These are phyloP conservation scores for Lasiodiplodia theobromae DNA, from an alignment of 2,329 filamentous ascomycete species.

Conservation along the genomic window DNA sequence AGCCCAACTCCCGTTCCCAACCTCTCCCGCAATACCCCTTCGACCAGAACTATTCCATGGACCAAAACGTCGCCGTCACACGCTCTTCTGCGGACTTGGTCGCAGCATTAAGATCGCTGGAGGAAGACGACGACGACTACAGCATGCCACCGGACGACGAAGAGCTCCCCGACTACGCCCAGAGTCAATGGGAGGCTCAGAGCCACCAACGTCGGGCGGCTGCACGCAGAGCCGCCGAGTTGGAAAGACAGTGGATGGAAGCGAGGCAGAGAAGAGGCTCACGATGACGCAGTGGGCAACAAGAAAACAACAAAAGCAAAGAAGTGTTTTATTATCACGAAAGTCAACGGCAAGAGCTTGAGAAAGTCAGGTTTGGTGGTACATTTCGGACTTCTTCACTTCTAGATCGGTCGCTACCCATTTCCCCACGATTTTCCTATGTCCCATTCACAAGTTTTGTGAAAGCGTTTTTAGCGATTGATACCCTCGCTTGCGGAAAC, in stretches of 20 bases:
- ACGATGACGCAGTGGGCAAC: background rate
- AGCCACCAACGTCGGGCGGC: conserved; percentile 49
- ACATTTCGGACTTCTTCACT: background rate
- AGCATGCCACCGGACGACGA: conserved; percentile 45
- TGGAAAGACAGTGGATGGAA: conserved; percentile 53
- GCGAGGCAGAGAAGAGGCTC: conserved; percentile 34
- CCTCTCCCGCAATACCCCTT: conserved; percentile 13
- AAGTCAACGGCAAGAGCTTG: conserved; percentile 13
- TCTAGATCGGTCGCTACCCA: conserved; percentile 18
- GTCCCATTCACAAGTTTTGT: conserved; percentile 4
- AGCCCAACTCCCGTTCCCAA: background rate
- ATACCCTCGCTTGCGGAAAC: conserved; percentile 22
- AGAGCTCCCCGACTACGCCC: conserved; percentile 55
- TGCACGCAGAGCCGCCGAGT: conserved; percentile 52
- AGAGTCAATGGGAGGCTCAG: conserved; percentile 56
- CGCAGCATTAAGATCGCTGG: conserved; percentile 40
- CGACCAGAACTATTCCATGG: background rate
- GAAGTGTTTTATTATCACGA: background rate
- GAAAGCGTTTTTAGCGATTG: conserved; percentile 25
- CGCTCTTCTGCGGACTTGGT: conserved; percentile 14
- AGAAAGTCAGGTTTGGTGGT: conserved; percentile 7
- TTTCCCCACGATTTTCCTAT: conserved; percentile 6
- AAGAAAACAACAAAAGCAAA: conserved; percentile 6
- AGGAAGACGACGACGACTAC: conserved; percentile 36
- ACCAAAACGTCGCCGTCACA: conserved; percentile 33